Evolutionary conservation across 2,329 filamentous ascomycete species (phyloP).

Genomic region (Laburnicola sp.): DNA sequence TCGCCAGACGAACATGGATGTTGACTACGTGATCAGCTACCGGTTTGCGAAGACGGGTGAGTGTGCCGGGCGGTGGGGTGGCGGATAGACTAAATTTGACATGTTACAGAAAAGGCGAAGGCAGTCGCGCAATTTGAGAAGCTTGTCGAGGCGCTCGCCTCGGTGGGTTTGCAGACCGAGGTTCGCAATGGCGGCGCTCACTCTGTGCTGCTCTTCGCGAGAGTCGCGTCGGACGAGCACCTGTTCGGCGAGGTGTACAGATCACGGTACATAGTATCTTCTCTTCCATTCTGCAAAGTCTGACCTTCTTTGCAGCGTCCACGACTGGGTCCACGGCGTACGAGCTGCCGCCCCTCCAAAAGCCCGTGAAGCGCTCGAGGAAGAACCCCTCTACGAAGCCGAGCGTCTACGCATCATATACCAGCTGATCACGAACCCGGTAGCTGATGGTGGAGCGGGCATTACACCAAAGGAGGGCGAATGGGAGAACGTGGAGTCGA

Average conservation of each 20-base stretch:
- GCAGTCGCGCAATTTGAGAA: constrained; percentile 76
- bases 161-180: constrained; percentile 82
- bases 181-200: constrained; percentile 77
- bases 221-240: constrained; percentile 73
- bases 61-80: constrained; percentile 18
- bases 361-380: constrained; percentile 66
- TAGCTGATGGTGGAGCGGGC: constrained; percentile 53
- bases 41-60: constrained; percentile 69
- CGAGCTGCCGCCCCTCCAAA: constrained; percentile 74
- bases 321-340: constrained; percentile 92
- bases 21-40: constrained; percentile 88
- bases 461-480: constrained; percentile 56
- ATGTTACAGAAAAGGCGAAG: constrained; percentile 62
- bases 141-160: constrained; percentile 73
- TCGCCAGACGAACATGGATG: constrained; percentile 63
- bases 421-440: constrained; percentile 64
- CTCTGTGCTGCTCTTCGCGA: constrained; percentile 81
- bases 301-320: constrained; percentile 61
- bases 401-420: constrained; percentile 88
- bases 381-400: constrained; percentile 80
- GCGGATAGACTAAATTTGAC: constrained; percentile 14
- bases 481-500: constrained; percentile 54
- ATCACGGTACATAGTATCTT: constrained; percentile 58
- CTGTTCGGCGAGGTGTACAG: constrained; percentile 81
- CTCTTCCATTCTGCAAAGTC: neutral